These are phyloP conservation scores for Luffa acutangula DNA, from an alignment of 306 rosid species.

Conservation along the genomic window DNA sequence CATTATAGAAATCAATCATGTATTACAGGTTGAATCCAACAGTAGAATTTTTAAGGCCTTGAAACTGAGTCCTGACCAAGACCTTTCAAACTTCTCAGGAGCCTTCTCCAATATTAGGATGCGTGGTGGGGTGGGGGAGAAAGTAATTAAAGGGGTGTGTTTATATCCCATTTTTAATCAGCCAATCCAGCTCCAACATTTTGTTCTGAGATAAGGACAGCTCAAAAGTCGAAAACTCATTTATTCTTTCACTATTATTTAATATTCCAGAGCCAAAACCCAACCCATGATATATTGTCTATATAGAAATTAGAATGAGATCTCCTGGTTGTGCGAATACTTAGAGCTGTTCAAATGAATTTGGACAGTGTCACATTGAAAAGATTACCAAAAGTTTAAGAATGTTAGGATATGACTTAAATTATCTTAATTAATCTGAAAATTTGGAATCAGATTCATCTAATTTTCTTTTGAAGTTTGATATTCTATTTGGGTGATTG, in stretches of 20 bases:
- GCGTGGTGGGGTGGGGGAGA: slow-evolving; percentile 5
- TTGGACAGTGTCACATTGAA: background rate
- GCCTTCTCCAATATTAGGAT: background rate
- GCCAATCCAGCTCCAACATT: background rate
- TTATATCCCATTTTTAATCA: background rate
- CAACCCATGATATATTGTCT: background rate
- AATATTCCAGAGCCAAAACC: background rate
- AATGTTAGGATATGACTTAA: background rate
- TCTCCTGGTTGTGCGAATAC: background rate
- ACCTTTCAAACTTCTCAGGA: background rate
- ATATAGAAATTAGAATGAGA: background rate
- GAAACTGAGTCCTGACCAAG: background rate
- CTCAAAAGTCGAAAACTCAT: background rate
- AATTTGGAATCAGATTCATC: slow-evolving; percentile 2
- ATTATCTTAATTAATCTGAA: background rate
- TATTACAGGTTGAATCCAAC: background rate
- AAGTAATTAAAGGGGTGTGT: background rate
- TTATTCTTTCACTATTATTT: background rate
- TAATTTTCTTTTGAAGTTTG: background rate
- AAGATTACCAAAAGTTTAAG: background rate
- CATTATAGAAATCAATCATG: background rate
- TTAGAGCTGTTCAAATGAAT: background rate
- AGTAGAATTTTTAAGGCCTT: background rate
- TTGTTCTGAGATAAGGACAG: background rate
- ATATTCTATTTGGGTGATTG: slow-evolving; percentile 7